These are phyloP conservation scores for Vigna unguiculata DNA, from an alignment of 306 rosid genomes.

Conservation along the genomic window DNA sequence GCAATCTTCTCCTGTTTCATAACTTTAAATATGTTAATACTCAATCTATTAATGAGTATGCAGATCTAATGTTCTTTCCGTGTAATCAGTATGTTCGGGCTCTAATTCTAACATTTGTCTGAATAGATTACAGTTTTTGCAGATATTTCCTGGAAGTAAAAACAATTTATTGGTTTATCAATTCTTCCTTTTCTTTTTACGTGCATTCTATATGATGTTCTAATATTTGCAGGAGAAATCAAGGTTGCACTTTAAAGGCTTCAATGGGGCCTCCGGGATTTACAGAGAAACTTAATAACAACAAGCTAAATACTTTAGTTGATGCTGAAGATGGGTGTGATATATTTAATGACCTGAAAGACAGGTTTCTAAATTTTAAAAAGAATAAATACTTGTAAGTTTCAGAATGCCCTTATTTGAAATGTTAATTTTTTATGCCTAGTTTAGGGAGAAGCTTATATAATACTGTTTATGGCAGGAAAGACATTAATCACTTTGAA, in stretches of 20 bases:
- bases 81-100: neutral
- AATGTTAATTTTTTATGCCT: slow-evolving; percentile 23
- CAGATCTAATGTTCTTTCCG: slow-evolving; percentile 21
- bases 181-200: neutral
- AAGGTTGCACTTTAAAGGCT: slow-evolving; percentile 64
- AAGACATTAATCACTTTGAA: slow-evolving; percentile 68
- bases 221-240: slow-evolving; percentile 57
- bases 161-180: slow-evolving; percentile 23
- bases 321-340: slow-evolving; percentile 56
- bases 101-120: slow-evolving; percentile 44
- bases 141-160: slow-evolving; percentile 45
- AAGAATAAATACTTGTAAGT: slow-evolving; percentile 73
- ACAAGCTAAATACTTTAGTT: slow-evolving; percentile 46
- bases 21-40: slow-evolving; percentile 3
- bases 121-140: slow-evolving; percentile 40
- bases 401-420: slow-evolving; percentile 26
- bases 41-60: neutral
- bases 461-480: slow-evolving; percentile 57
- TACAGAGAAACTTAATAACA: slow-evolving; percentile 60
- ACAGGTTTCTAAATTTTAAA: slow-evolving; percentile 80
- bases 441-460: slow-evolving; percentile 25
- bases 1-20: slow-evolving; percentile 21
- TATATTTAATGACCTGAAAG: slow-evolving; percentile 70
- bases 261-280: slow-evolving; percentile 61
- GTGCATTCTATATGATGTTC: slow-evolving; percentile 13